Base-by-base conservation (phyloP, 805 yeast genomes). In the Candida saitoana region DNA sequence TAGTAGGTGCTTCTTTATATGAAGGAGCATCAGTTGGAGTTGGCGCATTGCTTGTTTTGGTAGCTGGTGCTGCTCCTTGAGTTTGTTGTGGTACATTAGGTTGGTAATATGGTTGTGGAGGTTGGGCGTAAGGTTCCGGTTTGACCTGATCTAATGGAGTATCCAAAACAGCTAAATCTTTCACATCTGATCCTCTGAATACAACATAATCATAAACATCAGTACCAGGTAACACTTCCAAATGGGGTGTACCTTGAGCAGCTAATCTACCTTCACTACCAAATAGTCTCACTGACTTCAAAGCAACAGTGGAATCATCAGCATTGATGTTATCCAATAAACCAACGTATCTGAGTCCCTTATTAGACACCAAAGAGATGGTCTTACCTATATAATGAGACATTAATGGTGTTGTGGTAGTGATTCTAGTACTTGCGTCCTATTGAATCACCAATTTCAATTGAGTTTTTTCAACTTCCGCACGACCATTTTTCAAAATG, bases 321-420 rank as follows among this genome's bases (percentile, higher is more conserved):
- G 96, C 93, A 61, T 88, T 88, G 55, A 93, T 87, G 51, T 80
- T 82, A 50, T 87, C 88, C 57, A 91, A 74, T n/a, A 78, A 68
- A 24, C 99, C 99, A 44, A 88, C 93, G 59, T 91, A 91, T 49
- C 96, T 81, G 46, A 86, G 82, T 30, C 87, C 87, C 53, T 85
- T 82, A 57, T 78, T 79, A 44, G 95, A 83, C 48, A 85, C 77
- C 59, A 88, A 72, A 18, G 93, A 80, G 52, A 89, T 87, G 39
- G 91, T 83, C 61, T 87, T 87, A 7, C 98, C 98, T 51, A 89
- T 85, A 63, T 84, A 90, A 57, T 89, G 89, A 36, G 97, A 84
- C 98, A 93, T 93, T 22, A 11, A 22, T 22, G n/a, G n/a, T n/a
- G n/a, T n/a, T n/a, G n/a, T n/a, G n/a, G n/a, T n/a, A n/a, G n/a